Evolutionary conservation across 1,284 basidiomycete species (phyloP), one percentile per base, ranked within the genome.

Genomic region (Somion occarium): DNA sequence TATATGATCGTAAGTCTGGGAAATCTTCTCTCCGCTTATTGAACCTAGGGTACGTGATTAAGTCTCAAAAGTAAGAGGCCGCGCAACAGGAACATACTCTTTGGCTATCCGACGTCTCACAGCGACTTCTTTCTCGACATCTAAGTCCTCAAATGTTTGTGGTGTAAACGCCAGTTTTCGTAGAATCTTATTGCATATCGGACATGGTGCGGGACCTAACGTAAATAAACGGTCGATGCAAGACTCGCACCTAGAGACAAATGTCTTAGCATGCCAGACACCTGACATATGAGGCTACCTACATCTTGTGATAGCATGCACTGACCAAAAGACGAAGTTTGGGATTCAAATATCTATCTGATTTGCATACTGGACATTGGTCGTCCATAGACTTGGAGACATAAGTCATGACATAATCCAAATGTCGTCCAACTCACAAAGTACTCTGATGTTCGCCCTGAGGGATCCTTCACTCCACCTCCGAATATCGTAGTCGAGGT

Each of bases 221-320:
- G 93, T 95, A 68, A 97, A 99, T 44, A 99, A 70, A 5, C 95
- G 83, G 69, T 99, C 97, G 63, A 99, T 98, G 68, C 97, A 99
- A 1, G 90, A 92, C 73, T 97, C 94, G 70, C 94, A 98, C 90
- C 93, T 95, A 60, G 11, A 13, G 46, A 56, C 37, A 59, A n/a
- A 49, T 39, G 52, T 58, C 45, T 61, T 19, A 49, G 11, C 42
- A 43, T 22, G 38, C 3, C 3, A 5, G 20, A 20, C 4, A 22
- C 19, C 20, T 19, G 13, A 5, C 11, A 9, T 3, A 3, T 9
- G 7, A 13, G 23, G 41, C 30, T 27, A 59, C 79, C 53, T 58
- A 93, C 95, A 98, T 96, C 78, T 98, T 98, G 73, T 99, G 97
- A 70, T 98, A 99, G 69, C 97, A 99, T 27, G 91, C 82, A 64